Base-by-base conservation (phyloP, 371 early-diverging fungal species). In the Phascolomyces articulosus region DNA sequence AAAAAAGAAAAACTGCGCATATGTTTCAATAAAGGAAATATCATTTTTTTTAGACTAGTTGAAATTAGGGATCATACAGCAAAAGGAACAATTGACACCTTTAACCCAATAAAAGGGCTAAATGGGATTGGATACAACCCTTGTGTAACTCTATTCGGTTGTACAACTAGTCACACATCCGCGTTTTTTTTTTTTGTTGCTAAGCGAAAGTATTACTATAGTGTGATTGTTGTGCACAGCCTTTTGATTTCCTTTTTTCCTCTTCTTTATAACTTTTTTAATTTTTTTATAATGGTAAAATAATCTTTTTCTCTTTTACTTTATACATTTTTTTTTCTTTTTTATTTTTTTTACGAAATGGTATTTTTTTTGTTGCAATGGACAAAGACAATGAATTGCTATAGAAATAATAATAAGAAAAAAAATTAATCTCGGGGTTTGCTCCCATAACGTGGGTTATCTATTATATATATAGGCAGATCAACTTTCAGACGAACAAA, bases 401-500 rank as follows among this genome's bases (percentile, higher is more conserved):
- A n/a, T n/a, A n/a, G n/a, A n/a, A n/a, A n/a, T n/a, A n/a, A n/a
- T n/a, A 18, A 13, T 44, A 18, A n/a, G 13, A 38, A 56, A 38
- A 56, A 31, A 11, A 79, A 31, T 6, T 9, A 34, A 34, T 0
- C 34, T 2, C 34, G 34, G 34, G 34, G 34, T 34, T 34, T 34
- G 34, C 11, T 34, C 2, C 34, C 34, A 34, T 9, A 34, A 34
- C 11, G 11, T 34, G 34, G 34, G 34, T 34, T 34, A 2, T 34
- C 11, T 6, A 0, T 9, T 34, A 34, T 34, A 0, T 34, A 34
- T 34, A 34, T 34, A 34, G 83, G 67, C 79, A 55, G 80, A 79
- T 64, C 78, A 79, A 78, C 76, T 83, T 44, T 68, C 76, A 51
- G 66, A 73, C n/a, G 83, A 83, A 41, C 73, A 79, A 66, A 78